These are phyloP conservation scores for Acidiella bohemica DNA, from an alignment of 495 filamentous ascomycete genomes.

Conservation along the genomic window DNA sequence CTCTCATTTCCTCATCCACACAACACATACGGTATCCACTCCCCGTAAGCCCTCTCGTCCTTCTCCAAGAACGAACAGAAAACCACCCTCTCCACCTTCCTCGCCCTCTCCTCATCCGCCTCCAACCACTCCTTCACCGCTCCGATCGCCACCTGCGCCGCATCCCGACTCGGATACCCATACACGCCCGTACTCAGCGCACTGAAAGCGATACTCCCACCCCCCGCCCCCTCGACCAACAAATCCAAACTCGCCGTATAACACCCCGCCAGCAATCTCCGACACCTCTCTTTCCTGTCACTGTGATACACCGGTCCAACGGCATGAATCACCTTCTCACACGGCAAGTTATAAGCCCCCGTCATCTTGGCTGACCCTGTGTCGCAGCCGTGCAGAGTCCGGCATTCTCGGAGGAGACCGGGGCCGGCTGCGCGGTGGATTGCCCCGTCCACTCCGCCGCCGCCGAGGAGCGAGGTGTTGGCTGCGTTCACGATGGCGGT, in stretches of 20 bases:
- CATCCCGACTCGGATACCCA: conserved; percentile 65
- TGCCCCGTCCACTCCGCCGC: conserved; percentile 59
- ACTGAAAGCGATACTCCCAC: conserved; percentile 66
- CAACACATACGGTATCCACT: conserved; percentile 61
- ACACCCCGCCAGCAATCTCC: conserved; percentile 47
- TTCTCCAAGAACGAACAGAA: conserved; percentile 71
- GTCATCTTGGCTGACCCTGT: conserved; percentile 82
- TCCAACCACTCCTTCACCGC: conserved; percentile 63
- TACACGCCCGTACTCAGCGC: conserved; percentile 81
- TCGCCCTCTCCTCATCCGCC: conserved; percentile 34
- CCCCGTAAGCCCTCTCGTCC: conserved; percentile 59
- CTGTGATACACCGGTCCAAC: conserved; percentile 72
- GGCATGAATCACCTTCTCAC: conserved; percentile 69
- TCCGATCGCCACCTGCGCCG: conserved; percentile 52
- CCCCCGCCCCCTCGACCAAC: conserved; percentile 48
- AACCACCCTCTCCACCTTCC: conserved; percentile 54
- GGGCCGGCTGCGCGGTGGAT: conserved; percentile 77
- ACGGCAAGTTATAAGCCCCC: conserved; percentile 58
- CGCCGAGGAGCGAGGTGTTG: conserved; percentile 63
- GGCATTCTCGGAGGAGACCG: conserved; percentile 55
- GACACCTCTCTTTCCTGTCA: conserved; percentile 30
- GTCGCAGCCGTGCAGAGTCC: conserved; percentile 50
- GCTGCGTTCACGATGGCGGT: conserved; percentile 91
- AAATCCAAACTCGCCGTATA: conserved; percentile 63
- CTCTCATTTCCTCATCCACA: too few relatives aligned